A percentile compares a stretch with the other conserved stretches of the same genome.
Evolutionary conservation across 768 basidiomycete species (phyloP).

Genomic region (Kwoniella dejecticola): DNA sequence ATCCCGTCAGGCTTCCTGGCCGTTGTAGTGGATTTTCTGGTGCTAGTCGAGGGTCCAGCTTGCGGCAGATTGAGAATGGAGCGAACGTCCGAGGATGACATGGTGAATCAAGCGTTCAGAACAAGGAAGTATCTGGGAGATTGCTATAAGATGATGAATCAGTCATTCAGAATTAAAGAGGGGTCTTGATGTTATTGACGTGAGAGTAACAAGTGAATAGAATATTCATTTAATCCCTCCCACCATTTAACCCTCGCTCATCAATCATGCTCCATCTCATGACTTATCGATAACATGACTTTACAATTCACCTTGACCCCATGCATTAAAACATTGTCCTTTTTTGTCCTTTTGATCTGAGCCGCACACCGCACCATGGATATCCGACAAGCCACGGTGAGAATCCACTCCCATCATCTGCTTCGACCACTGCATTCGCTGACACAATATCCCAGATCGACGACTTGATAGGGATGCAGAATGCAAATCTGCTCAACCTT

Average conservation of each 20-base stretch:
- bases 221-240: not conserved
- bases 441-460: conserved; percentile 67
- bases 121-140: too few species aligned
- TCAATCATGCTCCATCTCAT: too few species aligned
- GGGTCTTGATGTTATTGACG: too few species aligned
- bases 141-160: too few species aligned
- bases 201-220: not conserved
- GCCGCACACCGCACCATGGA: conserved; percentile 49
- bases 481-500: conserved; percentile 87
- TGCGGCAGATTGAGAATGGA: conserved; percentile 71
- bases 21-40: conserved; percentile 54
- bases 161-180: too few species aligned
- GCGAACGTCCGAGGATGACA: conserved; percentile 72
- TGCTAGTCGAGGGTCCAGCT: conserved; percentile 55
- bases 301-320: not conserved
- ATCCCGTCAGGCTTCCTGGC: conserved; percentile 68
- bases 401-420: conserved; percentile 5
- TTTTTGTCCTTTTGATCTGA: too few species aligned
- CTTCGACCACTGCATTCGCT: too few species aligned
- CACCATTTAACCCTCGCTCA: too few species aligned
- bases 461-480: conserved; percentile 89
- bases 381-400: conserved; percentile 57
- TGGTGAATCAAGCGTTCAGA: not conserved
- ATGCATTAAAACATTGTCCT: too few species aligned
- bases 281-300: too few species aligned